A percentile compares a stretch with the other conserved stretches of the same genome.
phyloP scores from a whole-genome alignment of 2,329 filamentous ascomycete genomes.

The Xylariaceae sp. region DNA sequence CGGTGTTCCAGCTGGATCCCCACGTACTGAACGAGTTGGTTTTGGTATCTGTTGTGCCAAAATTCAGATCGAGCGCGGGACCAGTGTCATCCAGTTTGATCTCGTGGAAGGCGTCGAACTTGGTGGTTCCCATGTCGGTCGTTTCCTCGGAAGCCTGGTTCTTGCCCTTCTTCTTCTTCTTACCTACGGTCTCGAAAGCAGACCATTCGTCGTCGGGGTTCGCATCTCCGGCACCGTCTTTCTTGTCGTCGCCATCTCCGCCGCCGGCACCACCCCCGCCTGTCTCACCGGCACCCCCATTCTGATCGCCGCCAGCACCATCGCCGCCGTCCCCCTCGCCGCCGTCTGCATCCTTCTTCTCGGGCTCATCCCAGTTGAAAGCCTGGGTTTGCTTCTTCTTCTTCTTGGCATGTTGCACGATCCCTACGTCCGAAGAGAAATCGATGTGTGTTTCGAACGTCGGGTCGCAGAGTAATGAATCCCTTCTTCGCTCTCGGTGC shows the following conservation, averaged over 20 bases:
- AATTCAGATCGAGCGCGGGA: slow-evolving; percentile 50
- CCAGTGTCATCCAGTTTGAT: slow-evolving; percentile 56
- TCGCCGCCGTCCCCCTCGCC: slow-evolving; percentile 23
- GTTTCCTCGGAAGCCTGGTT: slow-evolving; percentile 34
- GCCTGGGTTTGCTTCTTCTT: slow-evolving; percentile 27
- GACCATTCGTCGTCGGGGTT: slow-evolving; percentile 34
- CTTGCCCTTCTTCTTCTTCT: slow-evolving; percentile 47
- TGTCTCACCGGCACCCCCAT: slow-evolving; percentile 25
- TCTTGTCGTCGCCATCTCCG: slow-evolving; percentile 29
- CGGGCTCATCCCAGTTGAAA: slow-evolving; percentile 17
- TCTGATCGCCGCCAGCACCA: slow-evolving; percentile 26
- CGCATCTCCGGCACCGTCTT: slow-evolving; percentile 27
- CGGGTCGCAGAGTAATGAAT: slow-evolving; percentile 37
- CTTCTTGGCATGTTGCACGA: slow-evolving; percentile 47
- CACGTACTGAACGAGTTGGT: slow-evolving; percentile 46
- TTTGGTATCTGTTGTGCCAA: slow-evolving; percentile 34
- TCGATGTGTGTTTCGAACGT: slow-evolving; percentile 42
- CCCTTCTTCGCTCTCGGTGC: slow-evolving; percentile 20
- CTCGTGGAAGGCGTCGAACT: slow-evolving; percentile 56
- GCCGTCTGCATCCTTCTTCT: slow-evolving; percentile 30
- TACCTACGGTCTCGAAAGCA: slow-evolving; percentile 35
- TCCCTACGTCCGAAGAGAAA: slow-evolving; percentile 47
- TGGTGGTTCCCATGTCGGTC: slow-evolving; percentile 25
- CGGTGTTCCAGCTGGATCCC: slow-evolving; percentile 53
- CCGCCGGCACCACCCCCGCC: slow-evolving; percentile 23